Base-by-base conservation (phyloP, 805 yeast genomes). In the Candida endomychidarum region DNA sequence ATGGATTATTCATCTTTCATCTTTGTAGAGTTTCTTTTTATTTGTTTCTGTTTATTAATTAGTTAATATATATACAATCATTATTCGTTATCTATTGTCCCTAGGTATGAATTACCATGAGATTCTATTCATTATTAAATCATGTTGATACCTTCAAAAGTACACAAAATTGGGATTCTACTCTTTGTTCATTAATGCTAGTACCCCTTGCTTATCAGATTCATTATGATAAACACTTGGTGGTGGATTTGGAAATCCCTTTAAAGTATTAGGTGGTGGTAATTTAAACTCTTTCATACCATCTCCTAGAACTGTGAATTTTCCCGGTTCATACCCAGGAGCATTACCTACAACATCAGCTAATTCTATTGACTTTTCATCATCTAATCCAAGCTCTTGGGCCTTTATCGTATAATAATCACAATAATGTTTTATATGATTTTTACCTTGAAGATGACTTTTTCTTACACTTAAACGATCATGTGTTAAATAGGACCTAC, bases 401-500 rank as follows among this genome's bases (percentile, higher is more conserved):
- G 71, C 72, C 48, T 63, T 65, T 25, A 47, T 47, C 50, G 84
- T 86, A 56, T 85, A 88, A 65, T 86, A 87, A 41, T 83, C 84
- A 43, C 88, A 80, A 37, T 83, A 85, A 39, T 75, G 70, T 45
- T 76, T 73, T 30, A 85, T 67, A 60, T 88, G 96, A 58, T 85
- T 82, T 51, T 77, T 78, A 8, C 96, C 96, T 27, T 74, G 66
- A 29, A 85, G 59, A 60, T 88, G 96, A 29, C 88, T 80, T 53
- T 83, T 82, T 16, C 96, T 65, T 40, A 88, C 96, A 63, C 93
- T 83, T 51, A 79, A 68, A n/a, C 93, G 83, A 60, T 87, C 96
- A 57, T 88, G 96, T 1, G 96, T 88, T 42, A 89, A 65, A 52
- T 83, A 83, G 14, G 88, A 78, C 54, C 80, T 80, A 58, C 96